Conservation (phyloP, 73 alveolate genomes). For the Loxodes magnus region DNA sequence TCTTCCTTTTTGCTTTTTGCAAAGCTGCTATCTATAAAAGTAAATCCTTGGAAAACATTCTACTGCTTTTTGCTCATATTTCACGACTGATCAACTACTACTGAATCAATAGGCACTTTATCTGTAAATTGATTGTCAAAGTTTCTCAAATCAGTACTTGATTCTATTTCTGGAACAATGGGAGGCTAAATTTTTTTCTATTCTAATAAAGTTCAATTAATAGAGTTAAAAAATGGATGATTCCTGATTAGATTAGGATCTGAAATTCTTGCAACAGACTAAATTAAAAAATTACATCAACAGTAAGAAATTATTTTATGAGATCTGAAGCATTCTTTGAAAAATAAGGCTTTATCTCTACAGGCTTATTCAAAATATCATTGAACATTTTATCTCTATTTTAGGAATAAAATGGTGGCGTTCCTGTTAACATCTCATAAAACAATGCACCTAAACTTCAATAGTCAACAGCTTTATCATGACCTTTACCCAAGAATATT, state of each 20-base stretch:
- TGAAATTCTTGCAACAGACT: constrained; percentile 54
- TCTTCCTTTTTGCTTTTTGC: too few species aligned
- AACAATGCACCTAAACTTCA: constrained; percentile 78
- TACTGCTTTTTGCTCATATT: too few species aligned
- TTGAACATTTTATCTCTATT: constrained; percentile 47
- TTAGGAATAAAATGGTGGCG: constrained; percentile 76
- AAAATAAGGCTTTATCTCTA: constrained; percentile 36
- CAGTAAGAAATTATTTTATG: not conserved
- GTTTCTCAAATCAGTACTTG: constrained; percentile 26
- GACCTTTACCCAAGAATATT: constrained; percentile 51
- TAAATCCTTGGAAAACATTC: too few species aligned
- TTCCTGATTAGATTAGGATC: constrained; percentile 64
- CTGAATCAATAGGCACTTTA: constrained; percentile 33
- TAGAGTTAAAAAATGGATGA: constrained; percentile 58
- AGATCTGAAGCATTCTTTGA: constrained; percentile 34
- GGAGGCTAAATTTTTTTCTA: constrained; percentile 66
- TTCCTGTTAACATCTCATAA: constrained; percentile 75
- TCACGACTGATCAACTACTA: too few species aligned
- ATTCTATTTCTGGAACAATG: constrained; percentile 23
- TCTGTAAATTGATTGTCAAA: constrained; percentile 22
- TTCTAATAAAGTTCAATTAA: constrained; percentile 68
- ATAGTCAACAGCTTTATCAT: constrained; percentile 68
- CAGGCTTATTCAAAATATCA: constrained; percentile 35
- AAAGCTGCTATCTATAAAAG: too few species aligned
- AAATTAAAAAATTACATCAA: constrained; percentile 30